phyloP scores from a whole-genome alignment of 768 basidiomycete species.

The Mycena albidolilacea region DNA sequence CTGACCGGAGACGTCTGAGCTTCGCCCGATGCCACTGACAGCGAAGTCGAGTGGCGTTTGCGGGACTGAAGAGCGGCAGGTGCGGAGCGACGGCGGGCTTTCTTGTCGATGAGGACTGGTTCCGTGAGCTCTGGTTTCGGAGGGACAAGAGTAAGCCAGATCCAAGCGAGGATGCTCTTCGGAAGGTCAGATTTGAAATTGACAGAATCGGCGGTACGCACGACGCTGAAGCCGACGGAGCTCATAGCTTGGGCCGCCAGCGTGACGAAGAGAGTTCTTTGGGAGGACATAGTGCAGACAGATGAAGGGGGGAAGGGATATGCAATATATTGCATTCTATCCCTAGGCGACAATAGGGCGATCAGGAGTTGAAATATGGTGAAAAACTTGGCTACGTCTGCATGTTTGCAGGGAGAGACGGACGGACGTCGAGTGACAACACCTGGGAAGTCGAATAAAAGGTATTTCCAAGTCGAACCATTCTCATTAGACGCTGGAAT shows the following conservation, averaged over 20 bases:
- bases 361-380: slow-evolving; percentile 34
- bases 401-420: slow-evolving; percentile 10
- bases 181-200: neutral
- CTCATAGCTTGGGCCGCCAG: slow-evolving; percentile 43
- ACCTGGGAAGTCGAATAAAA: neutral
- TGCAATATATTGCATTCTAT: slow-evolving; percentile 29
- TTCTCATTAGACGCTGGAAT: neutral
- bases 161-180: slow-evolving; percentile 47
- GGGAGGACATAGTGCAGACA: slow-evolving; percentile 30
- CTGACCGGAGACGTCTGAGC: slow-evolving; percentile 11
- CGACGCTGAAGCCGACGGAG: slow-evolving; percentile 45
- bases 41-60: slow-evolving; percentile 24
- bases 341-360: slow-evolving; percentile 28
- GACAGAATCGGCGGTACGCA: slow-evolving; percentile 22
- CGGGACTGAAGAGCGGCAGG: slow-evolving; percentile 37
- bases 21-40: slow-evolving; percentile 16
- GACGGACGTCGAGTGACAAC: neutral
- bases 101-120: slow-evolving; percentile 37
- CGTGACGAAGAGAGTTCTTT: slow-evolving; percentile 41
- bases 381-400: neutral
- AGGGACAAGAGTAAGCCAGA: slow-evolving; percentile 44
- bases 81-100: slow-evolving; percentile 44
- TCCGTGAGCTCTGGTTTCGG: slow-evolving; percentile 35
- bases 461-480: slow-evolving; percentile 16
- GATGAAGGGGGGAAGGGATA: slow-evolving; percentile 12